A percentile compares a stretch with the other conserved stretches of the same genome.
phyloP scores from a whole-genome alignment of 176 grass and related monocot species.

The Carex myosuroides region DNA sequence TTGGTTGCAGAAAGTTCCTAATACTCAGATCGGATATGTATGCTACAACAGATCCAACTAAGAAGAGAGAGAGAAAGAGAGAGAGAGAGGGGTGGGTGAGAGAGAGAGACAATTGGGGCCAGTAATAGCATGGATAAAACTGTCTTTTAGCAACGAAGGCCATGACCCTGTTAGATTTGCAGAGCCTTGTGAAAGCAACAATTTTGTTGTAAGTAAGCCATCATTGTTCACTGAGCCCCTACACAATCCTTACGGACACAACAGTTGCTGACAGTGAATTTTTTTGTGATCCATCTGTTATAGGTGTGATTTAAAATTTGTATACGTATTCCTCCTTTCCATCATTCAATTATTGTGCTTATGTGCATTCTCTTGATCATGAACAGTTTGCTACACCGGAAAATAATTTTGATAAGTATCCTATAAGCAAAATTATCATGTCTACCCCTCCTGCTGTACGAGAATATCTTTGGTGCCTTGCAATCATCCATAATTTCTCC shows the following conservation, averaged over 20 bases:
- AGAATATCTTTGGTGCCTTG: conserved; percentile 6
- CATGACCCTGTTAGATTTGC: conserved; percentile 65
- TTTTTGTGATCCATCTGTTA: conserved; percentile 21
- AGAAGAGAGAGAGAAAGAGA: not conserved
- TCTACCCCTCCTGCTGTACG: conserved; percentile 1
- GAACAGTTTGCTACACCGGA: conserved; percentile 37
- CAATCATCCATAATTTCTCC: conserved; percentile 16
- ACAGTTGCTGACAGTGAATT: conserved; percentile 22
- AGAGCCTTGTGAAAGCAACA: conserved; percentile 67
- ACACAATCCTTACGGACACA: conserved; percentile 41
- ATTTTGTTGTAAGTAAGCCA: conserved; percentile 47
- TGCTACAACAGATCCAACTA: conserved; percentile 3
- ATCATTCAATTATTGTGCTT: conserved; percentile 49
- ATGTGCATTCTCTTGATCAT: conserved; percentile 5
- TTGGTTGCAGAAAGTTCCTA: conserved; percentile 31
- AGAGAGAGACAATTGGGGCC: conserved; percentile 29
- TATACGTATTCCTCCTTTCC: conserved; percentile 61
- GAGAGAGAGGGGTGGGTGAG: not conserved
- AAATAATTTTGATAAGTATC: conserved; percentile 19
- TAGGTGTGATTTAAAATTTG: conserved; percentile 55
- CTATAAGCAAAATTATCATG: conserved; percentile 23
- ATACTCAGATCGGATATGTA: conserved; percentile 18
- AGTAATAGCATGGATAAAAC: conserved; percentile 44
- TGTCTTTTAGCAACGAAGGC: conserved; percentile 56
- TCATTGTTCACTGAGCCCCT: conserved; percentile 48